These are phyloP conservation scores for Yamadazyma jaroonii DNA, from an alignment of 1,139 yeast genomes.

Conservation along the genomic window DNA sequence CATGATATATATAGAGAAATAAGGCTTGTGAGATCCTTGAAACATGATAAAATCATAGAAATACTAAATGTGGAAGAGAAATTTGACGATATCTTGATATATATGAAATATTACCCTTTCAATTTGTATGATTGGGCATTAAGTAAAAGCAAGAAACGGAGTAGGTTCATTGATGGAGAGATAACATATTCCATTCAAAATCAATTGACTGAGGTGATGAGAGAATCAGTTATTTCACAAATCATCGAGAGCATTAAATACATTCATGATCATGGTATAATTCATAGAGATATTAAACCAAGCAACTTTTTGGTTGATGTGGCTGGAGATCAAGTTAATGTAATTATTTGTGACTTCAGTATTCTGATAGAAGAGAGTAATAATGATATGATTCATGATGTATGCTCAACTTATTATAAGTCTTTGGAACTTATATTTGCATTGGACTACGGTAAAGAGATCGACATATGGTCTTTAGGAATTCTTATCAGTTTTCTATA, in stretches of 20 bases:
- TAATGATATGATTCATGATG: conserved; percentile 54
- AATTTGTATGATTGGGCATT: conserved; percentile 27
- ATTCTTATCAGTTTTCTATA: conserved; percentile 62
- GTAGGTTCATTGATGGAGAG: conserved; percentile 11
- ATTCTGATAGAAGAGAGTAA: conserved; percentile 48
- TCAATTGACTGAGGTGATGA: conserved; percentile 15
- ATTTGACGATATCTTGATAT: conserved; percentile 35
- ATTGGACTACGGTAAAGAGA: conserved; percentile 52
- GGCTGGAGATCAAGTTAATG: conserved; percentile 26
- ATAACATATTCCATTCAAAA: conserved; percentile 10
- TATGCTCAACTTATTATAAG: conserved; percentile 74
- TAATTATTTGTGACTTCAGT: conserved; percentile 73
- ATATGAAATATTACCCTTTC: conserved; percentile 29
- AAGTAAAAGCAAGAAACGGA: conserved; percentile 12
- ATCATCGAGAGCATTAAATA: conserved; percentile 21
- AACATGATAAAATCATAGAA: conserved; percentile 22
- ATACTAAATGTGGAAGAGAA: conserved; percentile 21
- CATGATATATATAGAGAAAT: conserved; percentile 38
- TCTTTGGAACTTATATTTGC: conserved; percentile 86
- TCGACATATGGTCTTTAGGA: conserved; percentile 85
- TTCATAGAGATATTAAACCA: conserved; percentile 88
- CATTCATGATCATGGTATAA: conserved; percentile 52
- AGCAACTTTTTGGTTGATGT: conserved; percentile 56
- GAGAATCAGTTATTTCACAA: conserved; percentile 17
- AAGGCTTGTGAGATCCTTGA: conserved; percentile 20